A percentile compares a stretch with the other conserved stretches of the same genome.
phyloP scores from a whole-genome alignment of 441 rosid genomes.

The Mallotus repandus region DNA sequence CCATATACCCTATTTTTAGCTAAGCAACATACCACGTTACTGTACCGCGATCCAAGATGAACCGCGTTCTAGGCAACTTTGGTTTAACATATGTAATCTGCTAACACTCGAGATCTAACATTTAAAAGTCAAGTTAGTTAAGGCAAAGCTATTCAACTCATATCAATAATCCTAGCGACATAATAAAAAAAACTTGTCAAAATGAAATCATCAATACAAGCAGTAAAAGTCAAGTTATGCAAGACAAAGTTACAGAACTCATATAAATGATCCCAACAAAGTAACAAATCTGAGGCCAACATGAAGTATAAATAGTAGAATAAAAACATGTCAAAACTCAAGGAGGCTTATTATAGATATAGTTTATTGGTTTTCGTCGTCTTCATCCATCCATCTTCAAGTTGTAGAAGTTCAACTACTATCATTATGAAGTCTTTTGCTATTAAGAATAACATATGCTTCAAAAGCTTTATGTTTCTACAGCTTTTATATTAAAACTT shows the following conservation, averaged over 20 bases:
- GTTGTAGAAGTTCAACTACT: constrained; percentile 4
- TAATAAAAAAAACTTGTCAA: constrained; percentile 1
- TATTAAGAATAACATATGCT: not conserved
- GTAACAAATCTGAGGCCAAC: not conserved
- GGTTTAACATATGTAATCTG: not conserved
- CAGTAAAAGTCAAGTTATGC: not conserved
- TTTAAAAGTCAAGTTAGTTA: not conserved
- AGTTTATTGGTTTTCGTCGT: not conserved
- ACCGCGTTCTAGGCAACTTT: too few species aligned
- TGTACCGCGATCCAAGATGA: too few species aligned
- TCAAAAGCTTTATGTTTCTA: not conserved
- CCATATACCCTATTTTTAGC: too few species aligned
- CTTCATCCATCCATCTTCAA: not conserved
- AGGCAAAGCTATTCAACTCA: not conserved
- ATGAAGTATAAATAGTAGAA: not conserved
- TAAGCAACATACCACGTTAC: too few species aligned
- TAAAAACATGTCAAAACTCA: not conserved
- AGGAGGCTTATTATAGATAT: not conserved
- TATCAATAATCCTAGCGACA: not conserved
- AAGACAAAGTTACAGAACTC: not conserved
- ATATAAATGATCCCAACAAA: not conserved
- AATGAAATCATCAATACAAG: not conserved
- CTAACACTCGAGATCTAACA: not conserved
- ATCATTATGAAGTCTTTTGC: not conserved
- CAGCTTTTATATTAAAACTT: not conserved